These are phyloP conservation scores for Acephala macrosclerotiorum DNA, from an alignment of 2,329 filamentous ascomycete genomes.

Conservation along the genomic window DNA sequence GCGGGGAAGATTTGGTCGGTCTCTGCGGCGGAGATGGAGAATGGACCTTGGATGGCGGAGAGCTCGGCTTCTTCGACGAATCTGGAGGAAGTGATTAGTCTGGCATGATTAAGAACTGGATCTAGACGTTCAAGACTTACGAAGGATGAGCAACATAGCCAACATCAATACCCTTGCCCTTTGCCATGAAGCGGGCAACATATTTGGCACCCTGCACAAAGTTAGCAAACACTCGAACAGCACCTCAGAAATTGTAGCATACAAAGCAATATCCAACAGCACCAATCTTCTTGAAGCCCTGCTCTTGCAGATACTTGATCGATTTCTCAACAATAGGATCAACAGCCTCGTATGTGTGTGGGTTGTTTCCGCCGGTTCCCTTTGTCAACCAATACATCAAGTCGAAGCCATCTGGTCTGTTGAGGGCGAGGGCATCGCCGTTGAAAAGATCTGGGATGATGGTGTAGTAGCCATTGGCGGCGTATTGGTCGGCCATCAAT, in stretches of 20 bases:
- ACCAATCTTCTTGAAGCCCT: slow-evolving; percentile 66
- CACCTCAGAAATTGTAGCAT: slow-evolving; percentile 6
- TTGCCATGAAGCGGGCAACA: slow-evolving; percentile 68
- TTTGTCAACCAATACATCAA: slow-evolving; percentile 55
- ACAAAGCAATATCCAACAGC: slow-evolving; percentile 76
- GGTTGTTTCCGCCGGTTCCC: slow-evolving; percentile 42
- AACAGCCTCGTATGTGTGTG: slow-evolving; percentile 40
- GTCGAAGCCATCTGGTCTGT: slow-evolving; percentile 54
- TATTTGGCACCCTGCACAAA: slow-evolving; percentile 70
- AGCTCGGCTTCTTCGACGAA: slow-evolving; percentile 76
- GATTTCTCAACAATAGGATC: slow-evolving; percentile 53
- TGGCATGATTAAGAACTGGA: not conserved
- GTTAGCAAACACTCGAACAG: not conserved
- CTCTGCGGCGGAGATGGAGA: slow-evolving; percentile 66
- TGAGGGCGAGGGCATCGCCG: slow-evolving; percentile 65
- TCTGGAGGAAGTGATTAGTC: slow-evolving; percentile 26
- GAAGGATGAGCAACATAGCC: slow-evolving; percentile 81
- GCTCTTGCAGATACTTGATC: slow-evolving; percentile 64
- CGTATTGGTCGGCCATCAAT: slow-evolving; percentile 77
- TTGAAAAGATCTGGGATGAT: slow-evolving; percentile 76
- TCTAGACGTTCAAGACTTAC: slow-evolving; percentile 26
- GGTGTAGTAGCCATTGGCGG: slow-evolving; percentile 62
- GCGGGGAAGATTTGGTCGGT: slow-evolving; percentile 70
- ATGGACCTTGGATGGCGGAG: slow-evolving; percentile 67
- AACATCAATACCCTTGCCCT: slow-evolving; percentile 67